These are phyloP conservation scores for Leavenworthia alabamica DNA, from an alignment of 345 rosid species.

Conservation along the genomic window DNA sequence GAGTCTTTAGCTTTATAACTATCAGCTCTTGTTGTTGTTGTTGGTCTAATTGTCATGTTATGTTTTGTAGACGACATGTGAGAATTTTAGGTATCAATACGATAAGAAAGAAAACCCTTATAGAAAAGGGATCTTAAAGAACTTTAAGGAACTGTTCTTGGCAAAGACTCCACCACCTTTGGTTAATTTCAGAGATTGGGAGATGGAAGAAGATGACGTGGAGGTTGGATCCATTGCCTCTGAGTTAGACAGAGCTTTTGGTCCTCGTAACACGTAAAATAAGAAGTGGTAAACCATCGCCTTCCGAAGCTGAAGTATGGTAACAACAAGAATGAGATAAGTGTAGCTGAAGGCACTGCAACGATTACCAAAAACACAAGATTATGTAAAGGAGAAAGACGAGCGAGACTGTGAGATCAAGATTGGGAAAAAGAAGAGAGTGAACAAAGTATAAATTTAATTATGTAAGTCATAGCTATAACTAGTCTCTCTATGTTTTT, in stretches of 20 bases:
- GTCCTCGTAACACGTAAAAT: too few species aligned
- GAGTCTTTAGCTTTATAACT: background rate
- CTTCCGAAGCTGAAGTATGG: slow-evolving; percentile 34
- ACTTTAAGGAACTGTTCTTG: slow-evolving; percentile 50
- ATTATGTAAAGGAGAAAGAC: too few species aligned
- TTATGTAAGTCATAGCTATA: too few species aligned
- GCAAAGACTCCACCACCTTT: slow-evolving; percentile 44
- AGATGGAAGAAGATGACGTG: slow-evolving; percentile 27
- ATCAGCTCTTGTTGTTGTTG: background rate
- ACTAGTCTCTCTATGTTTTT: too few species aligned
- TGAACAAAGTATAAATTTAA: too few species aligned
- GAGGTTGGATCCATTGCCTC: slow-evolving; percentile 24
- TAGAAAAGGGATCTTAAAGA: slow-evolving; percentile 34
- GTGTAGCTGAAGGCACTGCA: slow-evolving; percentile 7
- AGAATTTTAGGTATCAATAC: slow-evolving; percentile 63
- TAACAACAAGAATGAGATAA: slow-evolving; percentile 27
- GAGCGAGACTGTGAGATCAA: too few species aligned
- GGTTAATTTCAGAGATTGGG: slow-evolving; percentile 52
- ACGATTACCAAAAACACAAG: too few species aligned
- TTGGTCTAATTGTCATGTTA: slow-evolving; percentile 2
- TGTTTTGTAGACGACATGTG: slow-evolving; percentile 58
- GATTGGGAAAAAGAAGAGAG: too few species aligned
- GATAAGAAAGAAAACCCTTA: slow-evolving; percentile 63
- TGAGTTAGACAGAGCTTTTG: slow-evolving; percentile 25
- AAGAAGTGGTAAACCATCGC: slow-evolving; percentile 19